These are phyloP conservation scores for Batkoa obscura DNA, from an alignment of 371 early-diverging fungal species.

Conservation along the genomic window DNA sequence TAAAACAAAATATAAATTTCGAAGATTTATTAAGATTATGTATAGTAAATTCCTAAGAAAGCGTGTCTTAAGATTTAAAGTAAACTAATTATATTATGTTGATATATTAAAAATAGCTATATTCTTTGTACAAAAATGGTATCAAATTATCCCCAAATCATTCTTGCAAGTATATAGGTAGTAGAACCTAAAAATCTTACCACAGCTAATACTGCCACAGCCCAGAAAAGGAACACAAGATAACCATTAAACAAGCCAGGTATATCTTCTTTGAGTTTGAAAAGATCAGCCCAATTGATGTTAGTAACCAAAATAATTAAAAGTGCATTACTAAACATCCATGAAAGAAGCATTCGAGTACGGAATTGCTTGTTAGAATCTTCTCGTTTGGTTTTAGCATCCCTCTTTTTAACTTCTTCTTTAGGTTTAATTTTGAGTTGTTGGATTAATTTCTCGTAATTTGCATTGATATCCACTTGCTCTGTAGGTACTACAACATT, in stretches of 20 bases:
- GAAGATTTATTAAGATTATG: no score
- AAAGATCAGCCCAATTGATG: no score
- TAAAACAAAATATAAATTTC: no score
- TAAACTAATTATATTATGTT: no score
- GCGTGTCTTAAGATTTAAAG: no score
- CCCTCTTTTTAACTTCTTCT: slow-evolving; percentile 28
- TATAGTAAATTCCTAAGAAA: no score
- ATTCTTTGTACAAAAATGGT: no score
- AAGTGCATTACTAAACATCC: slow-evolving; percentile 62
- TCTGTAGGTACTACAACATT: slow-evolving; percentile 19
- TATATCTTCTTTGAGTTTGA: slow-evolving; percentile 4
- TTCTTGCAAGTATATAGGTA: slow-evolving; percentile 33
- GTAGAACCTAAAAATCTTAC: slow-evolving; percentile 55
- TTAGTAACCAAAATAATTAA: slow-evolving; percentile 36
- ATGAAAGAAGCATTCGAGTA: slow-evolving; percentile 57
- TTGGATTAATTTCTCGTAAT: slow-evolving; percentile 41
- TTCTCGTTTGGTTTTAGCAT: slow-evolving; percentile 59
- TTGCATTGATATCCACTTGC: slow-evolving; percentile 22
- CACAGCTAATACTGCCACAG: slow-evolving; percentile 46
- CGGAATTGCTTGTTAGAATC: slow-evolving; percentile 75
- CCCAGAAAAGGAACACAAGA: slow-evolving; percentile 56
- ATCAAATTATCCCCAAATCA: slow-evolving; percentile 20
- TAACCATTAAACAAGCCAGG: slow-evolving; percentile 12
- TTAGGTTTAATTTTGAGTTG: slow-evolving; percentile 19
- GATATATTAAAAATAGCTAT: no score